phyloP scores from a whole-genome alignment of 78 protist species.

The Dictyostelium firmibasis region DNA sequence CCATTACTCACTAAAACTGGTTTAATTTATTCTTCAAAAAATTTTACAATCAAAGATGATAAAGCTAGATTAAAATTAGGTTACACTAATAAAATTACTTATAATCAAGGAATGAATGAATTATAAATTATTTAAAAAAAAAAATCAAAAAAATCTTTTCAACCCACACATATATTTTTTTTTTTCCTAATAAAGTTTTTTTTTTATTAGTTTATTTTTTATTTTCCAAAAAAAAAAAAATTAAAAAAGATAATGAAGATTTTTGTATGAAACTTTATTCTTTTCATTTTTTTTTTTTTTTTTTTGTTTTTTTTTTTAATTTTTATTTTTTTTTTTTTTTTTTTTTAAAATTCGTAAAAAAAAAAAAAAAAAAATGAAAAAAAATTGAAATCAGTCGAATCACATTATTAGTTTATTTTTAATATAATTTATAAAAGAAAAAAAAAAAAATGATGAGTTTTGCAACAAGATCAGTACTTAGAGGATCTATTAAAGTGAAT shows the following conservation, averaged over 20 bases:
- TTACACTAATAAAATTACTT: background rate
- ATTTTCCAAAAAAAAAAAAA: background rate
- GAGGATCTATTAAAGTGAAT: background rate
- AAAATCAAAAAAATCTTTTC: background rate
- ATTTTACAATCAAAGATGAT: constrained; percentile 12
- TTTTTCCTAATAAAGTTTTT: background rate
- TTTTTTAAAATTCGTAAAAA: background rate
- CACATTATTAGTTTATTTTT: background rate
- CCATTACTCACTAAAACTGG: constrained; percentile 72
- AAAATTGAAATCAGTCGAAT: background rate
- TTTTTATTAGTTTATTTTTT: background rate
- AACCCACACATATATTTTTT: background rate
- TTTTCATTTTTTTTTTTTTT: background rate
- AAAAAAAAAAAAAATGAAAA: no score
- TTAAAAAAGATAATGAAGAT: no score
- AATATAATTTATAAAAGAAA: background rate
- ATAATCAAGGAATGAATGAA: constrained; percentile 53
- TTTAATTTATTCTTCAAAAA: constrained; percentile 31
- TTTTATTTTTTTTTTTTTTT: background rate
- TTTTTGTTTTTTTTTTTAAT: background rate
- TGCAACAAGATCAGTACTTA: background rate
- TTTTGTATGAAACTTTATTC: no score
- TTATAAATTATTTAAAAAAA: background rate
- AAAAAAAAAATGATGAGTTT: background rate
- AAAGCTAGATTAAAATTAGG: constrained; percentile 36